These are phyloP conservation scores for Trametes punicea DNA, from an alignment of 768 basidiomycete species.

Conservation along the genomic window DNA sequence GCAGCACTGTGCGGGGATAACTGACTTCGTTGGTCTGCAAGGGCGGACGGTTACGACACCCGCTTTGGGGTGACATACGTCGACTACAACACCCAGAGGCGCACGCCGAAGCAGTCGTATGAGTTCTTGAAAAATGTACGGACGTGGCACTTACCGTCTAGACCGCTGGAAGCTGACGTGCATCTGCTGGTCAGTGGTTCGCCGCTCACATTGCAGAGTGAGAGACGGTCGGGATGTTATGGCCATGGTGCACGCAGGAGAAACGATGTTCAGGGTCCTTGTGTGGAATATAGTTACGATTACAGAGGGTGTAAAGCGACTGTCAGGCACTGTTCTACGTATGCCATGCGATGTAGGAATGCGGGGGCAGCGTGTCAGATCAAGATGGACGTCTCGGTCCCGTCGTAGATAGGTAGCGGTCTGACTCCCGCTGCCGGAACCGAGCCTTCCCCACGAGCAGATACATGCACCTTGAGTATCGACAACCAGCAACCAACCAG, in stretches of 20 bases:
- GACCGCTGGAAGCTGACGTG: background rate
- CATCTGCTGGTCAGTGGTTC: constrained; percentile 14
- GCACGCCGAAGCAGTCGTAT: constrained; percentile 28
- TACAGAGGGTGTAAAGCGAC: too few relatives aligned
- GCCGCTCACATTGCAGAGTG: background rate
- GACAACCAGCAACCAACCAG: background rate
- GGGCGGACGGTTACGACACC: constrained; percentile 40
- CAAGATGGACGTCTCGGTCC: background rate
- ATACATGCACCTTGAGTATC: background rate
- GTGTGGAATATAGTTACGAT: too few relatives aligned
- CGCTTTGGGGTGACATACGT: constrained; percentile 46
- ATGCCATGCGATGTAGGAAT: too few relatives aligned
- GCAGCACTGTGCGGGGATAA: background rate
- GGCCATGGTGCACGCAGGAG: too few relatives aligned
- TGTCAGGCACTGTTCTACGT: too few relatives aligned
- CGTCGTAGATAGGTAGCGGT: background rate
- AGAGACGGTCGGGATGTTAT: too few relatives aligned
- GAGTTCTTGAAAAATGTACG: constrained; percentile 28
- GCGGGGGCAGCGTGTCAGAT: background rate
- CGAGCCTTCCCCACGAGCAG: background rate
- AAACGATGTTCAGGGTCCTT: too few relatives aligned
- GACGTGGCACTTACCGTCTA: background rate
- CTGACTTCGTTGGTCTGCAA: background rate
- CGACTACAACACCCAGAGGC: constrained; percentile 32
- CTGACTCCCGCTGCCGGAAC: constrained; percentile 4